Evolutionary conservation across 2,329 filamentous ascomycete genomes (phyloP).

Genomic region (Rhinocladiella similis): DNA sequence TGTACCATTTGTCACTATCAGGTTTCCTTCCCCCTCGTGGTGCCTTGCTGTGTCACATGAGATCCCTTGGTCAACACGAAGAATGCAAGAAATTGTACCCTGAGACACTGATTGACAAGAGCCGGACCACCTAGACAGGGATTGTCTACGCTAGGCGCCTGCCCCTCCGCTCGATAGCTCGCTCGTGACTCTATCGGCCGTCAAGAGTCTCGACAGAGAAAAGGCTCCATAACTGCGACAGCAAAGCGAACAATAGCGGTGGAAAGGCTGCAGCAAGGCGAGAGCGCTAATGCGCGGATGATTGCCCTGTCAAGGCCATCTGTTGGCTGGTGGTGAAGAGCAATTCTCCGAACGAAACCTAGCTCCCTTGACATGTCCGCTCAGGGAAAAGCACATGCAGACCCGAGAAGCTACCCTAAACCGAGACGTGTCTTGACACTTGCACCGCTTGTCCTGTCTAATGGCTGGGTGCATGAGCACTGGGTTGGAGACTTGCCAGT

Average conservation of each 20-base stretch:
- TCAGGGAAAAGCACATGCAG: slow-evolving; percentile 7
- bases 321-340: slow-evolving; percentile 12
- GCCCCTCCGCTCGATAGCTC: background rate
- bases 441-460: slow-evolving; percentile 8
- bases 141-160: slow-evolving; percentile 2
- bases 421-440: background rate
- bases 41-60: slow-evolving; percentile 21
- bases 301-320: background rate
- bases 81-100: slow-evolving; percentile 20
- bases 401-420: slow-evolving; percentile 4
- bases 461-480: slow-evolving; percentile 10
- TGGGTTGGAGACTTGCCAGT: slow-evolving; percentile 1
- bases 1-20: slow-evolving; percentile 26
- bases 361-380: background rate
- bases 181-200: too few relatives aligned
- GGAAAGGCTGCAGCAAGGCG: background rate
- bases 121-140: slow-evolving; percentile 2
- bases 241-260: background rate
- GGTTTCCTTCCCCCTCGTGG: slow-evolving; percentile 10
- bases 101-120: slow-evolving; percentile 14
- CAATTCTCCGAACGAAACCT: slow-evolving; percentile 24
- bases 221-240: background rate
- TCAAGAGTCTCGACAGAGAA: background rate
- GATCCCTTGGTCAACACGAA: slow-evolving; percentile 7
- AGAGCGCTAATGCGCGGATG: slow-evolving; percentile 1